Conservation (phyloP, 768 basidiomycete genomes). For the Lepiota brunneoincarnata region DNA sequence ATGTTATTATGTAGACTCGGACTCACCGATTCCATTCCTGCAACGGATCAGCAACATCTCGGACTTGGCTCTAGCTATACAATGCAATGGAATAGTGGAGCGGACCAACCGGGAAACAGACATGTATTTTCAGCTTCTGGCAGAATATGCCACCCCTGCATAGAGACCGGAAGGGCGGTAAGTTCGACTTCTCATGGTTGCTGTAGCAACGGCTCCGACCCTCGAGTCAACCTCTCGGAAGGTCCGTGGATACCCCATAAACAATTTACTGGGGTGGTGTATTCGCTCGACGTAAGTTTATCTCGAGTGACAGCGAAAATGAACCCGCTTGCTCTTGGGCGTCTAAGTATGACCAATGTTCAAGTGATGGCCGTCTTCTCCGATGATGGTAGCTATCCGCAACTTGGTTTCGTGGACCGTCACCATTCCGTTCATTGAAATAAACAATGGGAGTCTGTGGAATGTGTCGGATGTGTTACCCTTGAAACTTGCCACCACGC, state of each 20-base stretch:
- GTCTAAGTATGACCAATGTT: neutral
- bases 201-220: slow-evolving; percentile 5
- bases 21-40: neutral
- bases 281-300: neutral
- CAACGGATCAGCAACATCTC: slow-evolving; percentile 5
- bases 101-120: too few relatives aligned
- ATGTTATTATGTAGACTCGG: neutral
- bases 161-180: neutral
- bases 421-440: too few relatives aligned
- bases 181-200: neutral
- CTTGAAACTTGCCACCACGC: too few relatives aligned
- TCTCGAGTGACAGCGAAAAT: slow-evolving; percentile 11
- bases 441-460: too few relatives aligned
- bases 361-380: neutral
- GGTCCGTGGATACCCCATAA: neutral
- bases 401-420: too few relatives aligned
- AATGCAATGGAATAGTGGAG: too few relatives aligned
- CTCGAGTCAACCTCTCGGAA: neutral
- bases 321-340: neutral
- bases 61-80: neutral
- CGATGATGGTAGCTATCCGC: too few relatives aligned
- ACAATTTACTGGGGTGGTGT: neutral
- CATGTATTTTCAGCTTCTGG: neutral
- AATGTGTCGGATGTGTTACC: too few relatives aligned
- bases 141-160: slow-evolving; percentile 5